Percentiles rank a stretch among this genome's conserved stretches.
phyloP scores from a whole-genome alignment of 140 eudicot species.

The Anethum foeniculum region DNA sequence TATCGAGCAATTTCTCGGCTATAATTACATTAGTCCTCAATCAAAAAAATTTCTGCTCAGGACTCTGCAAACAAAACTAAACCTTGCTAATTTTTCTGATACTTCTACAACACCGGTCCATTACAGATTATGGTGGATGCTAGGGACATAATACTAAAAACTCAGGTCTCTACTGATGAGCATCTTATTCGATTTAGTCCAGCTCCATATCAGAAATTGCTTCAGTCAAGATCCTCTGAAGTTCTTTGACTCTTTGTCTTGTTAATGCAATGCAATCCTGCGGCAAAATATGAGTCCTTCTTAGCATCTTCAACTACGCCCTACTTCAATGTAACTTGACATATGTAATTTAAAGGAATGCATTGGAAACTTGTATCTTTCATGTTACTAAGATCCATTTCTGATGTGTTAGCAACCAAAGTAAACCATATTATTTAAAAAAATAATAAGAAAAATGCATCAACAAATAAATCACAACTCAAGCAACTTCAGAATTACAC shows the following conservation, averaged over 20 bases:
- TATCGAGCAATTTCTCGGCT: not conserved
- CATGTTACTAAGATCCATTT: not conserved
- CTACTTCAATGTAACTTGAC: not conserved
- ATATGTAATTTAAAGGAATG: not conserved
- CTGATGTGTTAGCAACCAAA: not conserved
- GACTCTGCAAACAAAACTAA: not conserved
- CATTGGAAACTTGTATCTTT: not conserved
- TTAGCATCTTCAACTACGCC: not conserved
- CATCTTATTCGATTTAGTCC: constrained; percentile 23
- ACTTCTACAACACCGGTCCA: not conserved
- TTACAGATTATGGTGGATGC: not conserved
- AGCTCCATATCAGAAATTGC: constrained; percentile 85
- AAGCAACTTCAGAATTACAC: not conserved
- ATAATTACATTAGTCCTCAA: not conserved
- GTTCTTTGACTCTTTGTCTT: constrained; percentile 74
- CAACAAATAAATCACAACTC: not conserved
- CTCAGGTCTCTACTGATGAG: not conserved
- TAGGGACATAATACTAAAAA: not conserved
- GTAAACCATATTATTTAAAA: not conserved
- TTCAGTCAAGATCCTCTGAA: constrained; percentile 57
- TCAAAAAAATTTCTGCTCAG: not conserved
- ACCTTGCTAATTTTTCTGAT: not conserved
- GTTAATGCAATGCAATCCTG: constrained; percentile 85
- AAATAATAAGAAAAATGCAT: not conserved
- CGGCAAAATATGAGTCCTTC: constrained; percentile 15